Evolutionary conservation across 2,329 filamentous ascomycete species (phyloP).

Genomic region (Teratosphaeria nubilosa): DNA sequence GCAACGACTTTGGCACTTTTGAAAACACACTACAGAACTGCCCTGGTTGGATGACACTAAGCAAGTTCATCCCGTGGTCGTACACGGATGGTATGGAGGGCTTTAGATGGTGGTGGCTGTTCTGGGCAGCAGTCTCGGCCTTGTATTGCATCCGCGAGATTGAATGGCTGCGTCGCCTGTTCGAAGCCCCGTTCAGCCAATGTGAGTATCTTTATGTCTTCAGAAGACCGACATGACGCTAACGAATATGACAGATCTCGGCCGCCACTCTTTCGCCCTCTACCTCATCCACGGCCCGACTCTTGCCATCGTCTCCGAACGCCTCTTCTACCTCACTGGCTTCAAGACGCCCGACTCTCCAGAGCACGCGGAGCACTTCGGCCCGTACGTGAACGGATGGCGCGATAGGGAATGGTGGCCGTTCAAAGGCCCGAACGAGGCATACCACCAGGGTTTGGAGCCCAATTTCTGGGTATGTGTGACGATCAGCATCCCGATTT

Average conservation of each 20-base stretch:
- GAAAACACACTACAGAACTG: conserved; percentile 12
- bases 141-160: conserved; percentile 15
- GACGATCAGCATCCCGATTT: conserved; percentile 12
- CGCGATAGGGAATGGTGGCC: conserved; percentile 14
- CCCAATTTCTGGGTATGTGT: conserved; percentile 17
- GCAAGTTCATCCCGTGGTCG: conserved; percentile 11
- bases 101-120: conserved; percentile 35
- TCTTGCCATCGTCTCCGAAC: conserved; percentile 47
- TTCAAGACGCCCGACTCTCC: conserved; percentile 12
- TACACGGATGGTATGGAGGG: conserved; percentile 13
- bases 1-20: conserved; percentile 9
- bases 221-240: background rate
- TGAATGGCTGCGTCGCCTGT: conserved; percentile 13
- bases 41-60: conserved; percentile 13
- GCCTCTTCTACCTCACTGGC: conserved; percentile 17
- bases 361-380: conserved; percentile 6
- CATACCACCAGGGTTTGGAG: conserved; percentile 14
- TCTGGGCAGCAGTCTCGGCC: conserved; percentile 43
- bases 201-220: conserved; percentile 1
- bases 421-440: conserved; percentile 8
- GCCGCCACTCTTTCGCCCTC: conserved; percentile 50
- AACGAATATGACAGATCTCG: conserved; percentile 33
- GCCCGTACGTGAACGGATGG: conserved; percentile 11
- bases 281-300: conserved; percentile 57
- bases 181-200: conserved; percentile 14